Evolutionary conservation across 1,139 yeast species (phyloP).

Genomic region (Cylindricascospora bacillispora): DNA sequence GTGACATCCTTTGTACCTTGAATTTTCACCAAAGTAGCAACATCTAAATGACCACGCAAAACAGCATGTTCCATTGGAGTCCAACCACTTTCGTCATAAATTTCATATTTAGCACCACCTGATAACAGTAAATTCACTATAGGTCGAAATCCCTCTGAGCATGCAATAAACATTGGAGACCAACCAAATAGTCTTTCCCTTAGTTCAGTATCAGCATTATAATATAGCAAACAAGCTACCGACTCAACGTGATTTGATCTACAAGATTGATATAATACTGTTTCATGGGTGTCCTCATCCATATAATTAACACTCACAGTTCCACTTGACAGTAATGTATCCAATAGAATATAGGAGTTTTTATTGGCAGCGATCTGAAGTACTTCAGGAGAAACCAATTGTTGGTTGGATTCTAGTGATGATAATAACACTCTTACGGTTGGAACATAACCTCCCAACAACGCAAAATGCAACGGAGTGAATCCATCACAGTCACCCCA

Average conservation of each 20-base stretch:
- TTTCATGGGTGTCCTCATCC: slow-evolving; percentile 56
- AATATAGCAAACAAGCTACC: slow-evolving; percentile 42
- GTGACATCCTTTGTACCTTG: slow-evolving; percentile 14
- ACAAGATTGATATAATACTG: slow-evolving; percentile 70
- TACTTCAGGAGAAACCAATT: slow-evolving; percentile 38
- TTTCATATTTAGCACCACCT: slow-evolving; percentile 40
- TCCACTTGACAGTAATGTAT: slow-evolving; percentile 40
- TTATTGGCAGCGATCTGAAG: slow-evolving; percentile 61
- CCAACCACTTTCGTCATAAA: slow-evolving; percentile 85
- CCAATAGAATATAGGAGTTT: slow-evolving; percentile 45
- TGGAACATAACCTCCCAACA: slow-evolving; percentile 70
- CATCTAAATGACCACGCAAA: slow-evolving; percentile 70
- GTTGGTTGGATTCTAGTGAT: slow-evolving; percentile 29
- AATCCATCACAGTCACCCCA: slow-evolving; percentile 83
- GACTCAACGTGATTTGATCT: slow-evolving; percentile 46
- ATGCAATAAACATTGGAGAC: slow-evolving; percentile 90
- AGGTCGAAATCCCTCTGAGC: slow-evolving; percentile 65
- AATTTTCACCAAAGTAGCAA: slow-evolving; percentile 52
- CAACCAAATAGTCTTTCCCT: slow-evolving; percentile 77
- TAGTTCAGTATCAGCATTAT: slow-evolving; percentile 62
- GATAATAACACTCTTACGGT: slow-evolving; percentile 53
- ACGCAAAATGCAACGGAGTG: slow-evolving; percentile 76
- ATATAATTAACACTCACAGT: slow-evolving; percentile 55
- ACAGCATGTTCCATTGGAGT: slow-evolving; percentile 94
- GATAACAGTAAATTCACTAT: slow-evolving; percentile 45